Evolutionary conservation across 495 filamentous ascomycete species (phyloP), one percentile per base, ranked within the genome.

Genomic region (Penicillium canescens): DNA sequence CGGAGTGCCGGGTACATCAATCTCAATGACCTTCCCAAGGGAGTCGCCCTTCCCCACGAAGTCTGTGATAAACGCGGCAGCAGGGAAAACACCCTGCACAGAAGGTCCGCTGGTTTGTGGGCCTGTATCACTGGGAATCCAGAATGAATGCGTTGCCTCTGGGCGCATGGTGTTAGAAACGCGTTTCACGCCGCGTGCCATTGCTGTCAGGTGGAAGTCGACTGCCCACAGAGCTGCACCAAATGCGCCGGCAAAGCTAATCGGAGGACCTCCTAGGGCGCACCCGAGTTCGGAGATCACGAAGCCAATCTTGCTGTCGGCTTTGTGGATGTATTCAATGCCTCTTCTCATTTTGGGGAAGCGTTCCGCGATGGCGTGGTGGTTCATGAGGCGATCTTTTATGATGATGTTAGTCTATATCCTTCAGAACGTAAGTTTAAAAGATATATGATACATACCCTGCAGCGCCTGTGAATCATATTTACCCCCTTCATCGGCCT

Each of bases 341-440:
- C 34, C 26, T 1, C 24, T 45, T 9, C 41, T 24, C 20, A 50
- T 50, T 12, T 33, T 14, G 10, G 38, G 20, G 54, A 57, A 55
- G 14, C 50, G 54, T 16, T 26, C 18, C 4, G 42, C 34, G 34
- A 65, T 62, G n/a, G 62, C 61, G 14, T 39, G 52, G 44, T 67
- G 63, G 48, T 63, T 61, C 61, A 67, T 61, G 12, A 64, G 43
- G 10, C 45, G 38, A 10, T 36, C 49, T 54, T 38, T 38, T 10
- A 14, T 18, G 12, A 5, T 14, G 4, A 14, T 10, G 36, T 38
- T 14, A 38, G 36, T 7, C 2, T 9, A 31, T 7, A 6, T 10
- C 6, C 28, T 0, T 9, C 9, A 10, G 9, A 31, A 31, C 9
- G 2, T 31, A 7, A 5, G 8, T 8, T 31, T 5, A 7, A 31